Evolutionary conservation across 2,329 filamentous ascomycete species (phyloP), one percentile per base, ranked within the genome.

Genomic region (Cyphellophora attinorum): DNA sequence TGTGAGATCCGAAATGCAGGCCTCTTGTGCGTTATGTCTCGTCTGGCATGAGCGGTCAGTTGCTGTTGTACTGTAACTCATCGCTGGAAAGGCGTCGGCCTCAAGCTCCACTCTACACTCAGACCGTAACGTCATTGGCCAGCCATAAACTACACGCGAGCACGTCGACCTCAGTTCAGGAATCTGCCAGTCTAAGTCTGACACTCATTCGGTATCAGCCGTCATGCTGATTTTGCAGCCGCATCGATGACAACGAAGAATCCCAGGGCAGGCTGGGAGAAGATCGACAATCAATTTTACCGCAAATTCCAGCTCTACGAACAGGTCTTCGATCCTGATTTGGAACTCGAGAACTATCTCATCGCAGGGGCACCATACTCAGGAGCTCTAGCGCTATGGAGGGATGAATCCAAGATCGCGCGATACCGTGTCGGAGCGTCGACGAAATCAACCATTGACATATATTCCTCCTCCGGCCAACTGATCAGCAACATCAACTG

Each of bases 301-400:
- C 84, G 89, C 58, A 95, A 93, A 67, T 79, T 84, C 38, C 83
- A 89, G 60, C 76, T 94, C 41, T 98, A 96, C 68, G 88, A 86
- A 41, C 82, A 79, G 47, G 75, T 96, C 46, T 98, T 96, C 59
- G 86, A 94, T 61, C 76, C 83, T 55, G 86, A 94, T 56, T 70
- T 95, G 43, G 88, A 98, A 64, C 74, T 98, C 48, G 88, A 95
- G 67, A 93, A 91, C 65, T 93, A 93, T 65, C 72, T 89, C 52
- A 79, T 95, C 53, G 79, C 81, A 38, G 91, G 88, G 54, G 93
- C 91, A 57, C 86, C 86, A 15, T 95, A 91, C 60, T 86, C 83
- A 51, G 91, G 91, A 52, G 88, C 91, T 55, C 70, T 96, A 67
- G 86, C 89, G 33, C 66, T 96, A 40, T 85, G 86, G 66, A 85